Base-by-base conservation (phyloP, 306 rosid species). In the Adenanthera pavonina region DNA sequence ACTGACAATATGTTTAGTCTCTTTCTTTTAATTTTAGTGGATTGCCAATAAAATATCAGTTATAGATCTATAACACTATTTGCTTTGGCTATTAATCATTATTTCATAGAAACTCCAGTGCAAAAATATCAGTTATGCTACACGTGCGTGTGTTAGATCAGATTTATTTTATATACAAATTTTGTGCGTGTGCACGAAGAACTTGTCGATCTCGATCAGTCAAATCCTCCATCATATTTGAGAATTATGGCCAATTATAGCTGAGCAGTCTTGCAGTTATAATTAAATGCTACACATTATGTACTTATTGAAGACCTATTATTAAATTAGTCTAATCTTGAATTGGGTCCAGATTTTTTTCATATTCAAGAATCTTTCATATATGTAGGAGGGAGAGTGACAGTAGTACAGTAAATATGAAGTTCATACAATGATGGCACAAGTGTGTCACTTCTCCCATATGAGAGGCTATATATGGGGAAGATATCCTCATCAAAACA, bases 11-110 rank as follows among this genome's bases (percentile, higher is more conserved):
- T 80, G 68, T 60, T 19, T 72, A 60, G 53, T 34, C 72, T 54
- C 59, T 74, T 72, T 72, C 47, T 52, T 72, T 74, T 25, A 25
- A 25, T 25, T 25, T 10, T 10, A 80, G 78, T 80, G 79, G 79
- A 68, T 36, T 15, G 47, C 17, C 64, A 71, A 34, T 35, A 53
- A 3, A 35, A 35, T 35, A 16, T 3, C n/a, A n/a, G n/a, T n/a
- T n/a, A n/a, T n/a, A 1, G 6, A 75, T 60, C 43, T 3, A 46
- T 8, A 41, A 12, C 36, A 59, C 56, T 25, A 57, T 41, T 56
- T 57, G 4, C 41, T 41, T 13, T 75, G 56, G 16, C 43, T 40
- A 56, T 20, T 14, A 75, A 75, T 75, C 67, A 74, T 75, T 75
- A 14, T 56, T 20, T 75, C 79, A 57, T 57, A 35, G 79, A 75